Conservation (phyloP, 139 green algal species). For the Mesotaenium endlicherianum region DNA sequence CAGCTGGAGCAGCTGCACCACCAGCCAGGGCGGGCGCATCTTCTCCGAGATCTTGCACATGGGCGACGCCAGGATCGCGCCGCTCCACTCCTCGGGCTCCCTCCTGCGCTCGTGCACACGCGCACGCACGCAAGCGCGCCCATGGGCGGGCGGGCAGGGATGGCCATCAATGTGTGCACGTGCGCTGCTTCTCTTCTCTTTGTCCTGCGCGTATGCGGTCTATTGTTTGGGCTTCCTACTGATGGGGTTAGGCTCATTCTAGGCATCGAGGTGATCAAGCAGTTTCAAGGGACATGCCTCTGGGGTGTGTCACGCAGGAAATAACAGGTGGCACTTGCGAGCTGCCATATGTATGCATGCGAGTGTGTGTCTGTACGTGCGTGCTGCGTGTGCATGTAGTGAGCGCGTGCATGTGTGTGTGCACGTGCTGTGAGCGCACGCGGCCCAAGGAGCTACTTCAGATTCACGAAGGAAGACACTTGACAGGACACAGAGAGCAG, state of each 20-base stretch:
- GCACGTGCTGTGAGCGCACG: no score
- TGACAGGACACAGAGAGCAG: neutral
- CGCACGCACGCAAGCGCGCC: neutral
- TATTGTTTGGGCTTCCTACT: neutral
- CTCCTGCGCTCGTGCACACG: neutral
- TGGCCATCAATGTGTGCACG: neutral
- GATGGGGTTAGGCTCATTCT: neutral
- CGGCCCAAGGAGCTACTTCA: neutral
- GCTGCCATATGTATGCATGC: no score
- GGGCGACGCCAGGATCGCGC: constrained; percentile 14
- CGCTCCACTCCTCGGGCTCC: neutral
- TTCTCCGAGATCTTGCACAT: constrained; percentile 29
- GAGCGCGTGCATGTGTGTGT: no score
- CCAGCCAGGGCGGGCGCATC: constrained; percentile 1
- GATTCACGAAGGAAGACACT: neutral
- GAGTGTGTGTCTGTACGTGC: no score
- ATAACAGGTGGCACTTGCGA: no score
- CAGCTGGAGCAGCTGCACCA: no score
- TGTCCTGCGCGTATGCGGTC: neutral
- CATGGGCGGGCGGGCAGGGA: neutral
- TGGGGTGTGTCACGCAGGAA: no score
- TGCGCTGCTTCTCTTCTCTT: neutral
- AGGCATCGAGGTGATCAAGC: neutral
- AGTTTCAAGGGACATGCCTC: neutral
- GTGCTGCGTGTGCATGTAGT: no score